phyloP scores from a whole-genome alignment of 208 protist genomes.

The Balamuthia mandrillaris region DNA sequence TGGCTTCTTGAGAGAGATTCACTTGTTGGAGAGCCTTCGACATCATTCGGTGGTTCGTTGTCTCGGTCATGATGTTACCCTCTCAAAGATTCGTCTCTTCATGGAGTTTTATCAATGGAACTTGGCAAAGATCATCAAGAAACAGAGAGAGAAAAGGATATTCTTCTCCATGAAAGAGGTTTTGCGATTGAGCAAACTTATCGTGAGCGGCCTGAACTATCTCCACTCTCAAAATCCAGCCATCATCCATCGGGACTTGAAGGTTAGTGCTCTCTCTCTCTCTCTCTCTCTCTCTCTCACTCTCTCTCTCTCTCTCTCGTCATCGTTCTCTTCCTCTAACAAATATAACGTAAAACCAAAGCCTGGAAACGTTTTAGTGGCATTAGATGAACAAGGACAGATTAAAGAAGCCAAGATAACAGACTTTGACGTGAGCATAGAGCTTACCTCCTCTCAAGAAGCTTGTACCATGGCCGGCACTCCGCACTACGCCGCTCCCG shows the following conservation, averaged over 20 bases:
- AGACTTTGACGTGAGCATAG: background rate
- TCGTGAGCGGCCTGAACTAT: constrained; percentile 11
- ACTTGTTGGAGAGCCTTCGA: background rate
- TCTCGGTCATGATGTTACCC: background rate
- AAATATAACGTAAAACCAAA: too few relatives aligned
- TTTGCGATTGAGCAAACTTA: too few relatives aligned
- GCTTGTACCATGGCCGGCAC: background rate
- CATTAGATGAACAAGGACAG: background rate
- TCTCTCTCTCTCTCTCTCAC: too few relatives aligned
- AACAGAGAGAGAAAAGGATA: background rate
- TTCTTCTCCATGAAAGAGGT: too few relatives aligned
- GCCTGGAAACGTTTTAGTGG: background rate
- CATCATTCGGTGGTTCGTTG: background rate
- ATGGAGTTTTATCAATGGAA: background rate
- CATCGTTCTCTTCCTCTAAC: too few relatives aligned
- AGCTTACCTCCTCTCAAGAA: background rate
- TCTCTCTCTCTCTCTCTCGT: too few relatives aligned
- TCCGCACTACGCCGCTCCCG: background rate
- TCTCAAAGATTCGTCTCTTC: background rate
- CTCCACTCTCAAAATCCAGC: background rate
- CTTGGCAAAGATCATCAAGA: background rate
- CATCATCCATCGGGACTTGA: constrained; percentile 12
- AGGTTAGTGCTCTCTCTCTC: too few relatives aligned
- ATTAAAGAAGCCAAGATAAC: background rate
- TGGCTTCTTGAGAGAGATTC: background rate